Evolutionary conservation across 441 rosid genomes (phyloP).

Genomic region (Adansonia rubrostipa): DNA sequence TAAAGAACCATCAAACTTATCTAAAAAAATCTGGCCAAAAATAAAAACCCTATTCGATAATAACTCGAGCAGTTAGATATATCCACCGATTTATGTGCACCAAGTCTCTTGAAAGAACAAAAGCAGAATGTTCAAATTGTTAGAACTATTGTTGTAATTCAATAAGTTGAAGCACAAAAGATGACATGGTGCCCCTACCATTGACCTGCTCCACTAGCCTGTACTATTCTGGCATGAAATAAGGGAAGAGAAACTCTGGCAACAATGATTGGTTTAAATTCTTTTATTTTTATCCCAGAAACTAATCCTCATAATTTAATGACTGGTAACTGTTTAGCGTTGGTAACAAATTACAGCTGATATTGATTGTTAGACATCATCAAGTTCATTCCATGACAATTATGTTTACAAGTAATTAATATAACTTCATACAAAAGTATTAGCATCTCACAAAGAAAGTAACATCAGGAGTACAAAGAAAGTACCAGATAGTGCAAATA

Average conservation of each 20-base stretch:
- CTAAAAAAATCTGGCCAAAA: neutral
- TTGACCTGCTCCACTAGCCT: neutral
- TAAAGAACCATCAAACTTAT: neutral
- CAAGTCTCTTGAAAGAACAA: neutral
- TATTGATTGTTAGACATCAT: neutral
- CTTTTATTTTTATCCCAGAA: neutral
- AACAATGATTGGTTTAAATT: neutral
- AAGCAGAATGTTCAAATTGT: neutral
- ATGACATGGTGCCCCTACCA: neutral
- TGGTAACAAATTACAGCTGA: neutral
- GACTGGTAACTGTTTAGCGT: neutral
- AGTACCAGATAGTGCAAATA: conserved; percentile 17
- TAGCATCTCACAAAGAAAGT: conserved; percentile 11
- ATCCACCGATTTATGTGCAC: neutral
- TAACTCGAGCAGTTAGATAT: too few relatives aligned
- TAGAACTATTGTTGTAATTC: neutral
- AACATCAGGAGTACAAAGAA: neutral
- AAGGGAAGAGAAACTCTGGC: neutral
- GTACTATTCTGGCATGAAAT: neutral
- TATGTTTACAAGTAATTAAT: conserved; percentile 15
- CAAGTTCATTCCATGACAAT: conserved; percentile 1
- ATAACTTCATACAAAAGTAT: conserved; percentile 2
- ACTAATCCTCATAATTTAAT: neutral
- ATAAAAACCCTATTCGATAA: neutral
- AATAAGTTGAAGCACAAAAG: neutral